phyloP scores from a whole-genome alignment of 805 yeast species.

The Nakazawaea wickerhamii region DNA sequence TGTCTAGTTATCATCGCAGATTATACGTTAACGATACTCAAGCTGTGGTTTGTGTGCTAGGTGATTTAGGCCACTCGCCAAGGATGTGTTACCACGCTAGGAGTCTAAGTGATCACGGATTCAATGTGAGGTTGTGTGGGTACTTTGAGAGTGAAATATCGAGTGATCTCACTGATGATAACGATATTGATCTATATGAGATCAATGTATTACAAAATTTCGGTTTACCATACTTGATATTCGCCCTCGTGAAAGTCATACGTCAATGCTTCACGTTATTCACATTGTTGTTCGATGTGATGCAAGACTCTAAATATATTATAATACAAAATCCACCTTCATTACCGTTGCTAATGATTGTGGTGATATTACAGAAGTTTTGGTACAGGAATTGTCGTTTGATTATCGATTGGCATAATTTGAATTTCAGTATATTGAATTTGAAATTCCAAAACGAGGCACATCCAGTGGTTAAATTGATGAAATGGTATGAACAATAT shows the following conservation, averaged over 20 bases:
- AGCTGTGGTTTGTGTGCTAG: conserved; percentile 76
- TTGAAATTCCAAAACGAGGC: conserved; percentile 47
- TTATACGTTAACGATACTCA: conserved; percentile 33
- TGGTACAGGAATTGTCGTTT: conserved; percentile 49
- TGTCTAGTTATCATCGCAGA: conserved; percentile 18
- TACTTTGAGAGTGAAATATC: conserved; percentile 60
- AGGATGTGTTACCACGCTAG: conserved; percentile 88
- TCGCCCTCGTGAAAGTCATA: conserved; percentile 54
- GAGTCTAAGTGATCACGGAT: conserved; percentile 65
- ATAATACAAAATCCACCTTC: conserved; percentile 91
- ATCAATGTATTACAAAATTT: conserved; percentile 36
- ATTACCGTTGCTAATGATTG: conserved; percentile 70
- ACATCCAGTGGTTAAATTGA: conserved; percentile 58
- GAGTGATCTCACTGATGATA: conserved; percentile 41
- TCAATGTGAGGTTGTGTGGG: conserved; percentile 80
- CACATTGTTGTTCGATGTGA: conserved; percentile 41
- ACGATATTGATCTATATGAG: conserved; percentile 45
- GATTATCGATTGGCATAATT: conserved; percentile 94
- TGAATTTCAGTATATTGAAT: conserved; percentile 78
- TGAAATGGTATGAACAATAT: conserved; percentile 56
- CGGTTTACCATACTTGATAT: conserved; percentile 47
- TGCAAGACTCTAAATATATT: conserved; percentile 57
- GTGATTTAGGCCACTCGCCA: conserved; percentile 94
- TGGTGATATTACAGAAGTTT: conserved; percentile 44
- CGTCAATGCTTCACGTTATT: conserved; percentile 47